phyloP scores from a whole-genome alignment of 768 basidiomycete species.

The Suillus placidus region DNA sequence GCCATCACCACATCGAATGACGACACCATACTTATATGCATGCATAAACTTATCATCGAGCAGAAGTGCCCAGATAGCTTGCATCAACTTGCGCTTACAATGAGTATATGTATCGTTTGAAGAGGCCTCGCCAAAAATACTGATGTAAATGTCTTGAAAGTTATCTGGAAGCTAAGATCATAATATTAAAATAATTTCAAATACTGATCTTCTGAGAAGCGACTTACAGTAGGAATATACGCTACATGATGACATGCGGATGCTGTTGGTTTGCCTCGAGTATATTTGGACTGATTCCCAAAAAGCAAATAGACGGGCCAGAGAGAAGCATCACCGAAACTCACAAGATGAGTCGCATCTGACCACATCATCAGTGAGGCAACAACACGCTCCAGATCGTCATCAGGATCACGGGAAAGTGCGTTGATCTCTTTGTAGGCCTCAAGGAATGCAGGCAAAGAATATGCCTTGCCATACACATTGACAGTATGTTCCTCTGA shows the following conservation, averaged over 20 bases:
- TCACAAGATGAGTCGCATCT: constrained; percentile 25
- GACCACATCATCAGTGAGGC: constrained; percentile 23
- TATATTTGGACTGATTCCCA: constrained; percentile 12
- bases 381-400: constrained; percentile 18
- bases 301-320: constrained; percentile 22
- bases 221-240: constrained; percentile 14
- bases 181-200: not conserved
- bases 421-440: not conserved
- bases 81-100: constrained; percentile 22
- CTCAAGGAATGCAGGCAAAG: not conserved
- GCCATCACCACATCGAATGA: not conserved
- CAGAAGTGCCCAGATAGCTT: constrained; percentile 17
- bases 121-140: not conserved
- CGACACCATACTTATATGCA: constrained; percentile 16
- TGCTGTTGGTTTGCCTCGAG: not conserved
- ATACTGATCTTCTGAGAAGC: not conserved
- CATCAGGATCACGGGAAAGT: constrained; percentile 3
- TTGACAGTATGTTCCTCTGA: no score
- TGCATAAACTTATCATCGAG: constrained; percentile 22
- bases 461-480: no score
- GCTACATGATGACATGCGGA: constrained; percentile 17
- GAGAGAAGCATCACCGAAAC: constrained; percentile 17
- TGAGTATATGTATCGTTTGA: constrained; percentile 15
- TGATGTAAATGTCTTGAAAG: constrained; percentile 8
- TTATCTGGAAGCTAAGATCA: not conserved